These are phyloP conservation scores for Curvularia hawaiiensis DNA, from an alignment of 2,329 filamentous ascomycete species.

Conservation along the genomic window DNA sequence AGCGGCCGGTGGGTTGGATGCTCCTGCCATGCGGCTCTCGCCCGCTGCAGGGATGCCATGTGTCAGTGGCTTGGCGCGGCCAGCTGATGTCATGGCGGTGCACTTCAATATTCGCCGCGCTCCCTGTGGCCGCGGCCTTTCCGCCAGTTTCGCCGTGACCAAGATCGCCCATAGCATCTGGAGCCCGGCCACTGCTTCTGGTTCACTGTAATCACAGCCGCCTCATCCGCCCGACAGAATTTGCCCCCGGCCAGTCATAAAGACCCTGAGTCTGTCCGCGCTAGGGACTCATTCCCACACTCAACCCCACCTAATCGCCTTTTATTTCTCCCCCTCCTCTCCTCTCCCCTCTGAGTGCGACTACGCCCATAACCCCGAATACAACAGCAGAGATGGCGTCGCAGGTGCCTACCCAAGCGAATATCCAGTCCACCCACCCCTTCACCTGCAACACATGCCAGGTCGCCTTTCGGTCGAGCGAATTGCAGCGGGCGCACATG, in stretches of 20 bases:
- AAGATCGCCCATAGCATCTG: conserved; percentile 6
- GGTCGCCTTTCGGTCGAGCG: conserved; percentile 92
- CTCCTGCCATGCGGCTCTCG: conserved; percentile 19
- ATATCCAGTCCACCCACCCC: conserved; percentile 64
- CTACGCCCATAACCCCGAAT: conserved; percentile 4
- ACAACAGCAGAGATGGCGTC: conserved; percentile 40
- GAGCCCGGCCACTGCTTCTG: not conserved
- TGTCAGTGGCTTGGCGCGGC: conserved; percentile 16
- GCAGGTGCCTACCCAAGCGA: conserved; percentile 40
- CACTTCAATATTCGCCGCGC: conserved; percentile 23
- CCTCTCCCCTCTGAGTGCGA: not conserved
- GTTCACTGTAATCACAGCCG: not conserved
- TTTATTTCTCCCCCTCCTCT: conserved; percentile 23
- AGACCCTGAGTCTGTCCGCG: conserved; percentile 17
- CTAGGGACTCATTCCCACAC: conserved; percentile 23
- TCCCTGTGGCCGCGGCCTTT: conserved; percentile 8
- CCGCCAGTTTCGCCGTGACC: conserved; percentile 13
- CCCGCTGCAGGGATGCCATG: conserved; percentile 25
- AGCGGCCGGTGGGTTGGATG: conserved; percentile 12
- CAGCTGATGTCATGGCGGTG: conserved; percentile 18
- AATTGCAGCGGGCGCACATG: conserved; percentile 95
- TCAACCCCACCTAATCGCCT: conserved; percentile 31
- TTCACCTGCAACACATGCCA: conserved; percentile 99
- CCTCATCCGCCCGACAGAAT: conserved; percentile 8
- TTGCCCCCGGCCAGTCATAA: conserved; percentile 35